These are phyloP conservation scores for Penicillium sclerotigenum DNA, from an alignment of 2,329 filamentous ascomycete genomes.

Conservation along the genomic window DNA sequence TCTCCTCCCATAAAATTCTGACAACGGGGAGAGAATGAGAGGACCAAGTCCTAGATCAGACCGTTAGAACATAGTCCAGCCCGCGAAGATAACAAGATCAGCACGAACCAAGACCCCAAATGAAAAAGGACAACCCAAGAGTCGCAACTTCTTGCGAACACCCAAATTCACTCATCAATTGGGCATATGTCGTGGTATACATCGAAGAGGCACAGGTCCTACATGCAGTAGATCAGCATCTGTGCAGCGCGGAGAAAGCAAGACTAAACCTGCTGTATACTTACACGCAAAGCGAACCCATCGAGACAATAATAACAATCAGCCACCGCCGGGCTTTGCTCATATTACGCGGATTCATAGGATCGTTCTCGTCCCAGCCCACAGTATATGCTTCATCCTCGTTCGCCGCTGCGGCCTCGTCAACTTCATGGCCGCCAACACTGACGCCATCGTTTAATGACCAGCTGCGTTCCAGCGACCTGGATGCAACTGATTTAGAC, in stretches of 20 bases:
- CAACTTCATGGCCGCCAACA: slow-evolving; percentile 24
- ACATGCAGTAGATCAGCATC: slow-evolving; percentile 2
- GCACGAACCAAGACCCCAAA: slow-evolving; percentile 66
- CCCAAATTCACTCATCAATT: slow-evolving; percentile 72
- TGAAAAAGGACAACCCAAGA: slow-evolving; percentile 77
- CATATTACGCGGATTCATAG: slow-evolving; percentile 70
- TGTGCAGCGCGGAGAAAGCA: background rate
- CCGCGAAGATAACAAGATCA: background rate
- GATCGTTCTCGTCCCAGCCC: slow-evolving; percentile 71
- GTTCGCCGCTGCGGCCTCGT: slow-evolving; percentile 23
- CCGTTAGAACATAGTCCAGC: slow-evolving; percentile 9
- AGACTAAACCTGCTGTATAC: slow-evolving; percentile 37
- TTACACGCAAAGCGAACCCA: slow-evolving; percentile 78
- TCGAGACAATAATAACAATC: slow-evolving; percentile 70
- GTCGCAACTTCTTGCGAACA: slow-evolving; percentile 70
- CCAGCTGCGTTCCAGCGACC: slow-evolving; percentile 31
- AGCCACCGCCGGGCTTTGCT: slow-evolving; percentile 68
- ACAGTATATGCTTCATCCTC: slow-evolving; percentile 60
- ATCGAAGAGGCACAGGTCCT: slow-evolving; percentile 84
- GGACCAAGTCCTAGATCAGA: too few species aligned
- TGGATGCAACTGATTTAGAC: slow-evolving; percentile 18
- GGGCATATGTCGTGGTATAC: slow-evolving; percentile 77
- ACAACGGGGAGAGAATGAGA: slow-evolving; percentile 61
- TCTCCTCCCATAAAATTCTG: slow-evolving; percentile 77
- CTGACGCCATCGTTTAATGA: slow-evolving; percentile 36